phyloP scores from a whole-genome alignment of 768 basidiomycete genomes.

The Mycena albidolilacea region DNA sequence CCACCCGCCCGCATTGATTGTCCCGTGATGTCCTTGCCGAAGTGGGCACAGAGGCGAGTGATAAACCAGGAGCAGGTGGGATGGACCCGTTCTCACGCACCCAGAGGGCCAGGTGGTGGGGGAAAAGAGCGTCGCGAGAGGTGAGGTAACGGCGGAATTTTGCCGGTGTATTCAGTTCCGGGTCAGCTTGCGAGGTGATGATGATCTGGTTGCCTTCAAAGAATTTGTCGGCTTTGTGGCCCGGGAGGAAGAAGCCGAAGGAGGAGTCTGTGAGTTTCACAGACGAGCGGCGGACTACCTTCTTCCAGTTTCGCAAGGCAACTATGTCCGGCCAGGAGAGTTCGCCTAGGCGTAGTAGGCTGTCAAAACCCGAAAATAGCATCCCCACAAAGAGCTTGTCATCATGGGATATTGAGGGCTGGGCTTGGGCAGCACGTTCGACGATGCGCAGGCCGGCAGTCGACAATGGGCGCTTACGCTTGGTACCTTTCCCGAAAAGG shows the following conservation, averaged over 20 bases:
- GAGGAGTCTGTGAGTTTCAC: neutral
- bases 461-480: constrained; percentile 46
- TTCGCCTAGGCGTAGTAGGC: constrained; percentile 48
- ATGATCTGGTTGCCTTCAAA: too few species aligned
- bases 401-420: too few species aligned
- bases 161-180: neutral
- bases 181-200: constrained; percentile 2
- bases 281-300: constrained; percentile 38
- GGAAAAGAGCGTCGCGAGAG: neutral
- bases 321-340: constrained; percentile 43
- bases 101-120: neutral
- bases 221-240: constrained; percentile 7
- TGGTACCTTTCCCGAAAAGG: constrained; percentile 29
- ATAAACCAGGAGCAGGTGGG: constrained; percentile 10
- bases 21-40: constrained; percentile 1
- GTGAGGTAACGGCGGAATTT: neutral
- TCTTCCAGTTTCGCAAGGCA: constrained; percentile 38
- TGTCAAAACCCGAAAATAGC: too few species aligned
- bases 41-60: neutral
- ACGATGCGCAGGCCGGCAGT: constrained; percentile 28
- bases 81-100: neutral
- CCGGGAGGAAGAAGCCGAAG: neutral
- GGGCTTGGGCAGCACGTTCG: neutral
- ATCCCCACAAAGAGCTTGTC: constrained; percentile 49
- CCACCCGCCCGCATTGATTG: constrained; percentile 12